Base-by-base conservation (phyloP, 2,329 filamentous ascomycete species). In the Ramularia endophylla region DNA sequence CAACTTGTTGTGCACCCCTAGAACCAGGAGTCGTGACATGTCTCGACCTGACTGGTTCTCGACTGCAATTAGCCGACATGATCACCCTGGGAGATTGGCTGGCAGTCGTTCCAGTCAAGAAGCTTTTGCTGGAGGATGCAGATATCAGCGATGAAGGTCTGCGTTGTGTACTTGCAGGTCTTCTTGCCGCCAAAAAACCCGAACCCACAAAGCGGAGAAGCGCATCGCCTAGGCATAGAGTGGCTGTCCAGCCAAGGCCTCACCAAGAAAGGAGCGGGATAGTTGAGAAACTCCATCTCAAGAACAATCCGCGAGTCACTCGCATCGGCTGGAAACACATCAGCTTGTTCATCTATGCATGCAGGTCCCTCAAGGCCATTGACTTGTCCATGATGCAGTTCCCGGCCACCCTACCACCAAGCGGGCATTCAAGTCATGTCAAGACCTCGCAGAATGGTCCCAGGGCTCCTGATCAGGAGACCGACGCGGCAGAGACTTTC, bases 71-170 rank as follows among this genome's bases (percentile, higher is more conserved):
- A 33, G 77, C 83, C 2, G 92, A 98, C 60, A 74, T 95, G 18
- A 66, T 89, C 37, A 95, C 92, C 0, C 73, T 98, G 2, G 87
- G 89, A 36, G 92, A 98, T 61, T 98, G 90, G 72, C 73, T 98
- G 29, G 90, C 92, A 4, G 81, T 98, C 5, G 90, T 97, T 0
- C 90, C 92, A 0, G 82, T 97, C 2, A 83, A 85, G 52, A 87
- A 94, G 56, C 67, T 98, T 0, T 73, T 94, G 5, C 67, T 97
- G 40, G 89, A 95, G 56, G 87, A 94, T 59, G 90, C 87, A 46
- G 85, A 87, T 5, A 67, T 98, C 27, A 86, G 77, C 1, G 89
- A 97, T 55, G 88, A 94, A 61, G 87, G 87, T 3, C 71, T 95
- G 5, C 78, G 92, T 13, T 83, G 94, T 13, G 80, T 97, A 30